Evolutionary conservation across 257 asterid genomes (phyloP).

Genomic region (Solanum gracilifrons): DNA sequence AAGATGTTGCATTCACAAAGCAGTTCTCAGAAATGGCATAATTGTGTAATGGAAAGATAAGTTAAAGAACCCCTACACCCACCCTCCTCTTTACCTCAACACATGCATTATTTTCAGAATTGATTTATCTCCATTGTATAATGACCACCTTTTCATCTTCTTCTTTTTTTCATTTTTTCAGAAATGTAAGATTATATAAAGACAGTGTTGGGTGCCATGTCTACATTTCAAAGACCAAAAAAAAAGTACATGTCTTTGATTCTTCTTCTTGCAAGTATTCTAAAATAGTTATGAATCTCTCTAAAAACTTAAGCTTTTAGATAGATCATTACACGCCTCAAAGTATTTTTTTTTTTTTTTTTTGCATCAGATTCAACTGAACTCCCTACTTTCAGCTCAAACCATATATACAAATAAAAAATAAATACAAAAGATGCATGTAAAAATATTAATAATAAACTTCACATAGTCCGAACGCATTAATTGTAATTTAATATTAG

Average conservation of each 20-base stretch:
- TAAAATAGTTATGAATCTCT: background rate
- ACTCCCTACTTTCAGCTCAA: background rate
- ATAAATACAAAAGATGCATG: background rate
- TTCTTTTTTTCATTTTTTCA: background rate
- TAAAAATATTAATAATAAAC: background rate
- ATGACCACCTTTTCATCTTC: background rate
- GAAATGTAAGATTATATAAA: background rate
- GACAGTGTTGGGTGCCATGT: background rate
- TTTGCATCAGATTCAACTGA: background rate
- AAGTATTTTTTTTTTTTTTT: too few relatives aligned
- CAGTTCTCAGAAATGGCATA: background rate
- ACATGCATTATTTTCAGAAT: background rate
- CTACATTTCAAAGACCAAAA: background rate
- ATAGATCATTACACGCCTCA: background rate
- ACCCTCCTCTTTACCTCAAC: background rate
- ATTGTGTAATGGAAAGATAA: background rate
- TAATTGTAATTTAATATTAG: background rate
- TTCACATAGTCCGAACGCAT: background rate
- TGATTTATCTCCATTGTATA: background rate
- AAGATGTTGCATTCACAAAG: background rate
- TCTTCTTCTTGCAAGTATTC: background rate
- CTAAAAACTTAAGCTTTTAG: background rate
- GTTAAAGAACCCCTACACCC: background rate
- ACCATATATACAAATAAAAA: background rate
- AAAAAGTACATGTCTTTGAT: background rate